A percentile compares a stretch with the other conserved stretches of the same genome.
phyloP scores from a whole-genome alignment of 1,284 basidiomycete species.

The Macrocybe sp. region DNA sequence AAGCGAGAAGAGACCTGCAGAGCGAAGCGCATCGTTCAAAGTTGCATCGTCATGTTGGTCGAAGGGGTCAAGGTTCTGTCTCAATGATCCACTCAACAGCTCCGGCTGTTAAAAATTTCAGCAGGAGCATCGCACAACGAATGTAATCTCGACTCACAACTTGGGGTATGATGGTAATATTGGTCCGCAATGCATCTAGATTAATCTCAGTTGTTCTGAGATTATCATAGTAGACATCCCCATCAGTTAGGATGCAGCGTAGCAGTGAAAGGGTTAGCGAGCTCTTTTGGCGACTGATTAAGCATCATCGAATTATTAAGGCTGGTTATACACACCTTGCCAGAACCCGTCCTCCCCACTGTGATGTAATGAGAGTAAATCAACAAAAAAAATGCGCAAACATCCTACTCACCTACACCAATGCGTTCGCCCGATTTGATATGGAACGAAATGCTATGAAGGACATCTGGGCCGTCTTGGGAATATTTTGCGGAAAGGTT shows the following conservation, averaged over 20 bases:
- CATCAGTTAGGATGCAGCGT: slow-evolving; percentile 53
- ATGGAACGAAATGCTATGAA: slow-evolving; percentile 50
- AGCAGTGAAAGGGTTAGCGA: slow-evolving; percentile 48
- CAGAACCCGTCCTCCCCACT: slow-evolving; percentile 74
- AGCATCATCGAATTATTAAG: slow-evolving; percentile 32
- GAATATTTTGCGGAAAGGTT: slow-evolving; percentile 58
- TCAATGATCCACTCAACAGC: slow-evolving; percentile 51
- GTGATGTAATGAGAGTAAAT: slow-evolving; percentile 2
- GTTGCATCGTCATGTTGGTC: slow-evolving; percentile 64
- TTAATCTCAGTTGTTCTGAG: slow-evolving; percentile 45
- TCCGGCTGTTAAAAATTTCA: slow-evolving; percentile 47
- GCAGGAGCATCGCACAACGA: slow-evolving; percentile 12
- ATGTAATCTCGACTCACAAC: slow-evolving; percentile 27
- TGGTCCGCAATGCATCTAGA: slow-evolving; percentile 56
- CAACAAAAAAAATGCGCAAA: slow-evolving; percentile 1
- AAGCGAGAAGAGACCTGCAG: slow-evolving; percentile 49
- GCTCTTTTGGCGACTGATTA: slow-evolving; percentile 31
- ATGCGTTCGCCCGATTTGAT: slow-evolving; percentile 58
- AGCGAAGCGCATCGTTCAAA: slow-evolving; percentile 50
- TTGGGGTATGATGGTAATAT: slow-evolving; percentile 61
- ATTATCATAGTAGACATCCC: slow-evolving; percentile 50
- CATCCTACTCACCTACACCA: slow-evolving; percentile 42
- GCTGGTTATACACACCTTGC: slow-evolving; percentile 44
- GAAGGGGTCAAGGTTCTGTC: slow-evolving; percentile 68
- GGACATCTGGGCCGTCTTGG: slow-evolving; percentile 41